Evolutionary conservation across 2,329 filamentous ascomycete species (phyloP), one percentile per base, ranked within the genome.

Genomic region (Penicillium sp.): DNA sequence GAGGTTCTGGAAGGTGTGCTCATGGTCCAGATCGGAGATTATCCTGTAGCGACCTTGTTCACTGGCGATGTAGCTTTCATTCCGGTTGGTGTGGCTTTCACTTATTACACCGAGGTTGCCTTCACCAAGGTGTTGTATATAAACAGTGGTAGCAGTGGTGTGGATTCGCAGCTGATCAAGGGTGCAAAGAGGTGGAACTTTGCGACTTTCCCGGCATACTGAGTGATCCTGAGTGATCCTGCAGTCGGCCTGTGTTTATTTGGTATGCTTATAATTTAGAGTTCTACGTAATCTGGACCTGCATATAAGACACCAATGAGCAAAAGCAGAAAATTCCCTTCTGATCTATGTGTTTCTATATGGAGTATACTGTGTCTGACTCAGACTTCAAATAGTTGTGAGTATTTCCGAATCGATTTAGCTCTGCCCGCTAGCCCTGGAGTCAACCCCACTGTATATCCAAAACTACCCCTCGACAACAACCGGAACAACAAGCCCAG

Each of bases 1-100:
- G 64, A 72, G 44, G 61, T 72, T n/a, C 50, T 70, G 12, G 68
- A 72, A 37, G 70, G 69, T 12, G 52, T 64, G 6, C 51, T 72
- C 9, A 58, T 46, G n/a, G 58, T 71, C 21, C 50, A 59, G n/a
- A 62, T 71, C 45, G 59, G 61, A 5, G 61, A 61, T 6, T 65
- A 64, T 12, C 56, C 55, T 1, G 53, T 48, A 2, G 63, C 66
- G 10, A 59, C 46, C 10, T 43, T 72, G n/a, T 61, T 57, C 34
- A 62, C 57, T 34, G 70, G 69, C 1, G 69, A 72, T 53, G 69
- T 72, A 7, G 64, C 67, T 6, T 72, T 72, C 47, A 62, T 72
- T 26, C 69, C 70, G 2, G 57, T 50, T 13, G 58, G 60, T 17
- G 66, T 61, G 1, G 50, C 52, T 5, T 71, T 67, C 41, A 64